Base-by-base conservation (phyloP, 2,329 filamentous ascomycete genomes). In the Monosporascus sp. region DNA sequence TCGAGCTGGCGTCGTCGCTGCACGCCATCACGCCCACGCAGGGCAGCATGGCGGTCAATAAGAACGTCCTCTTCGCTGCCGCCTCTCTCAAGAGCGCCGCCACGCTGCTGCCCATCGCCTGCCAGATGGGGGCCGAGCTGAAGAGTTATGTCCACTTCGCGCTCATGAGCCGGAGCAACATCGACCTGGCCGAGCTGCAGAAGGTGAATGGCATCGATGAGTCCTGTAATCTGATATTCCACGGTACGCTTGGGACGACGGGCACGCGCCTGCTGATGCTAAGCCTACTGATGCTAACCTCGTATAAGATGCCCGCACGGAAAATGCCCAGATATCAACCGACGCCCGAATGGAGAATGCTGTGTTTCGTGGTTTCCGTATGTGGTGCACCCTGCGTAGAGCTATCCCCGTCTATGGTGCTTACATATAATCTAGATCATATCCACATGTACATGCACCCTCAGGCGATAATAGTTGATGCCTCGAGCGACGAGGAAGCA, bases 131-230 rank as follows among this genome's bases (percentile, higher is more conserved):
- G 6, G 69, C 69, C 22, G 79, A 84, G 68, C 77, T 81, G 52
- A 76, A 80, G 54, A 96, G 84, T 63, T 79, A 84, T 57, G 90
- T 97, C 8, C 93, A 97, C 67, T 86, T 96, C 65, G 86, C 83
- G 0, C 71, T 97, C 4, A 80, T 95, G 72, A 87, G 91, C 48
- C 80, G 86, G 54, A 86, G 85, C 54, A 80, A 85, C 14, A 80
- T 96, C 49, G 73, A 81, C 0, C 70, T 95, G 49, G 78, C 84
- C 15, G 82, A 88, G 36, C 75, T 97, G 34, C 77, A 86, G 60
- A 76, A 83, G 50, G 76, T 96, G 54, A 97, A 97, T 68, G 90
- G 90, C 34, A 79, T 96, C n/a, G 80, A 83, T 47, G 75, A 82
- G 45, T 70, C 70, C 4, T 97, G 94, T 68, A 78, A 82, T 18